Conservation (phyloP, 2,329 filamentous ascomycete species). For the Alternaria ethzedia region DNA sequence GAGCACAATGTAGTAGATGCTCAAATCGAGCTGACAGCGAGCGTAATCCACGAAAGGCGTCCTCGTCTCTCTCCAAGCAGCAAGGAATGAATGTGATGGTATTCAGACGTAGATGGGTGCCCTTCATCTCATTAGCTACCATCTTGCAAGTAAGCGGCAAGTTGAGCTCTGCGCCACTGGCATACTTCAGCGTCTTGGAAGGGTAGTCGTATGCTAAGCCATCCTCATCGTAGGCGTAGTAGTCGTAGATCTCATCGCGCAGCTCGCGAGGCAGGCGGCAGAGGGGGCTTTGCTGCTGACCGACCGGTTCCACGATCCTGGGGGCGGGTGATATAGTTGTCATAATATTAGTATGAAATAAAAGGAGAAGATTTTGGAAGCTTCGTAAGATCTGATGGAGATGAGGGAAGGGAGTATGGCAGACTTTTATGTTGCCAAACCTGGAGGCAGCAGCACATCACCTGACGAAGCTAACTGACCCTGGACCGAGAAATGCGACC, state of each 20-base stretch:
- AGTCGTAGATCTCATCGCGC: not conserved
- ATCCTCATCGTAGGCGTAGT: not conserved
- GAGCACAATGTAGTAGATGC: not conserved
- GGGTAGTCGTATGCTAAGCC: not conserved
- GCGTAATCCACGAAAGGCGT: fast-evolving
- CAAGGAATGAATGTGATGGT: not conserved
- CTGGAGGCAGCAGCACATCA: not conserved
- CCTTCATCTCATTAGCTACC: not conserved
- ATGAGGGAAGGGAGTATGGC: no score
- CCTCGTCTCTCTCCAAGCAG: not conserved
- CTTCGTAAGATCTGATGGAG: no score
- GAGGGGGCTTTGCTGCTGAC: no score
- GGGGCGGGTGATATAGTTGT: no score
- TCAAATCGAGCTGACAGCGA: not conserved
- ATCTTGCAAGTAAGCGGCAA: not conserved
- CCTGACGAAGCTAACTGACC: not conserved
- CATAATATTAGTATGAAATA: no score
- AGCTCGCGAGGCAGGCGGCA: not conserved
- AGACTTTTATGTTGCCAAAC: no score
- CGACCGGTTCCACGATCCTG: no score
- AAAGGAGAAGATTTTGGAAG: no score
- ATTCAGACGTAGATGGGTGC: not conserved
- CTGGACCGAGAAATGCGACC: not conserved
- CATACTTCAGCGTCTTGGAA: not conserved
- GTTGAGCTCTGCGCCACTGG: not conserved